These are phyloP conservation scores for Neoscytalidium dimidiatum DNA, from an alignment of 2,329 filamentous ascomycete species.

Conservation along the genomic window DNA sequence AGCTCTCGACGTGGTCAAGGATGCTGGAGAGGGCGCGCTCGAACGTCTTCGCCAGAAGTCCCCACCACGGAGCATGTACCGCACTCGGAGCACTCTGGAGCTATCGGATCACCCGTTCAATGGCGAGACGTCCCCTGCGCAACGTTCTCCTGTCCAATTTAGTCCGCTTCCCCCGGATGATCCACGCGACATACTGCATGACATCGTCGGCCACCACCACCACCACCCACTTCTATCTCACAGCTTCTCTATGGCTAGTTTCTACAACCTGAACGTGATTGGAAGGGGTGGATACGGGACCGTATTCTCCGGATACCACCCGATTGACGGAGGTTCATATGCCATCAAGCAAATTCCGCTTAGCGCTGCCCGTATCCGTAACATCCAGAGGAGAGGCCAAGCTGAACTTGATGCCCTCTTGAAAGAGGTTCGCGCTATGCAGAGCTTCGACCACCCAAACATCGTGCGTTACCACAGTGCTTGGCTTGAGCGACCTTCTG, in stretches of 20 bases:
- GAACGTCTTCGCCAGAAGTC: background rate
- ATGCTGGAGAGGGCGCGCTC: background rate
- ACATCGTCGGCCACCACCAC: slow-evolving; percentile 13
- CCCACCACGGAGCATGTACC: background rate
- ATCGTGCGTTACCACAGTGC: slow-evolving; percentile 67
- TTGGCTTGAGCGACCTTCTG: slow-evolving; percentile 56
- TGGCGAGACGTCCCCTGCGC: background rate
- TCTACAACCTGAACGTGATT: slow-evolving; percentile 49
- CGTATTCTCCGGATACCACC: slow-evolving; percentile 63
- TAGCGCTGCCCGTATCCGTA: slow-evolving; percentile 52
- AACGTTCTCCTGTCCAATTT: background rate
- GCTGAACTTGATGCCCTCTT: slow-evolving; percentile 59
- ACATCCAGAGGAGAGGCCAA: slow-evolving; percentile 54
- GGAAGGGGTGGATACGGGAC: slow-evolving; percentile 67
- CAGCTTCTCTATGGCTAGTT: slow-evolving; percentile 50
- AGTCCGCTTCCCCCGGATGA: slow-evolving; percentile 14
- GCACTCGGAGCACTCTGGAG: background rate
- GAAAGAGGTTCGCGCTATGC: slow-evolving; percentile 63
- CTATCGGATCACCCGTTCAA: background rate
- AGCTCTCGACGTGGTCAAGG: background rate
- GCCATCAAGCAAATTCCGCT: slow-evolving; percentile 68
- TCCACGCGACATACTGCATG: slow-evolving; percentile 27
- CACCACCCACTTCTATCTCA: slow-evolving; percentile 48
- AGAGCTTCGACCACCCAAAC: slow-evolving; percentile 64
- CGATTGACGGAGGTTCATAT: slow-evolving; percentile 63